phyloP scores from a whole-genome alignment of 768 basidiomycete genomes.

The Leccinum barrowsii region DNA sequence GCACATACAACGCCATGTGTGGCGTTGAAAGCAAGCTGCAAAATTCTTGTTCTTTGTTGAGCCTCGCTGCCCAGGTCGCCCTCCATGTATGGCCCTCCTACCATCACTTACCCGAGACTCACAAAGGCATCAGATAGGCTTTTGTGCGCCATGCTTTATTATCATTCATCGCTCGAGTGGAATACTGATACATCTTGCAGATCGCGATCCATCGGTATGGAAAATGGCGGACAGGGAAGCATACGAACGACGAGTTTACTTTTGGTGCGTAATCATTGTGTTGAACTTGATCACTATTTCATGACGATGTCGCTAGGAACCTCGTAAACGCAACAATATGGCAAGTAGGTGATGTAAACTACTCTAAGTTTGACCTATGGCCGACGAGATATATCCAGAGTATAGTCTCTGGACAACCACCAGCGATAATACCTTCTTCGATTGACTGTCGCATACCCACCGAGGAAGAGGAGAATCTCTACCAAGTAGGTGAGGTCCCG shows the following conservation, averaged over 20 bases:
- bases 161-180: neutral
- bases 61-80: conserved; percentile 47
- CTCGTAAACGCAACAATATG: conserved; percentile 45
- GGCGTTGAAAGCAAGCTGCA: conserved; percentile 50
- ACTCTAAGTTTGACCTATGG: neutral
- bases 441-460: conserved; percentile 47
- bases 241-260: conserved; percentile 51
- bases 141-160: conserved; percentile 11
- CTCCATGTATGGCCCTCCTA: conserved; percentile 35
- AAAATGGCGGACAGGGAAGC: conserved; percentile 46
- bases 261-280: conserved; percentile 35
- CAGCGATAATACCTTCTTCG: conserved; percentile 39
- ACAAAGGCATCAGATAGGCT: conserved; percentile 8
- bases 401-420: conserved; percentile 47
- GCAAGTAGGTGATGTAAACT: conserved; percentile 29
- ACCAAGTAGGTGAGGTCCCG: conserved; percentile 41
- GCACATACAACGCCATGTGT: conserved; percentile 52
- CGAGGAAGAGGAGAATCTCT: conserved; percentile 43
- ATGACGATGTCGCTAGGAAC: conserved; percentile 23
- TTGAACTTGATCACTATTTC: neutral
- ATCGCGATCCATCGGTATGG: conserved; percentile 52
- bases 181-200: conserved; percentile 23
- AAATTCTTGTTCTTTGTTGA: conserved; percentile 43
- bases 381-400: conserved; percentile 25
- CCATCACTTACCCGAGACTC: neutral